Evolutionary conservation across 768 basidiomycete genomes (phyloP), one percentile per base, ranked within the genome.

Genomic region (Mycena floridula): DNA sequence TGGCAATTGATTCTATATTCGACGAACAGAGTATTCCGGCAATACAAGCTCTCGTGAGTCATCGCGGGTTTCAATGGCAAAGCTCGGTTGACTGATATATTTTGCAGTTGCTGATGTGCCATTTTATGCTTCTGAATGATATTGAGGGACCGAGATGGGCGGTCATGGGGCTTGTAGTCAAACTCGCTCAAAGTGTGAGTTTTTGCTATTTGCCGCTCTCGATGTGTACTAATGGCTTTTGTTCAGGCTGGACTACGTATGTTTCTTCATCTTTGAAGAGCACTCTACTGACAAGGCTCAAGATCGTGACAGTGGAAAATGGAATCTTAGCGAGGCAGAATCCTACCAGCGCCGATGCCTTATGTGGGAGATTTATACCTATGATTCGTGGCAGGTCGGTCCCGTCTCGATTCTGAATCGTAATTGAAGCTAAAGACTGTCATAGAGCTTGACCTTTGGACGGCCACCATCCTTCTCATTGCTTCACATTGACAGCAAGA

Each of bases 301-400:
- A 85, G 82, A 85, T 60, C 76, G 82, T 42, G 82, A 85, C 52
- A 81, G 80, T 48, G 74, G 74, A 26, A 75, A 73, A 54, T 85
- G 81, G 81, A 76, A 79, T 44, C 60, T 82, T 13, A 65, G 74
- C 42, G 51, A 65, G 11, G 70, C 68, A 45, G 80, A 85, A 58
- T 76, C 81, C 0, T 69, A 73, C 43, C 73, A 73, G 56, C 68
- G 82, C 48, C 71, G 81, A 22, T 72, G 73, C 46, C 60, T 85
- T 12, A 73, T 83, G 50, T 82, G 81, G 63, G 82, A 85, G 53
- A 62, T 83, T 38, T 68, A 78, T 51, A 79, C 78, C 6, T 83
- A 83, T 50, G 82, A 84, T 54, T 79, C 79, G 3, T 82, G 78
- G 78, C 81, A 82, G 77, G 83, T 82, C 53, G 44, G 68, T 50